Conservation (phyloP, 2,329 filamentous ascomycete genomes). For the Tolypocladium pustulatum region DNA sequence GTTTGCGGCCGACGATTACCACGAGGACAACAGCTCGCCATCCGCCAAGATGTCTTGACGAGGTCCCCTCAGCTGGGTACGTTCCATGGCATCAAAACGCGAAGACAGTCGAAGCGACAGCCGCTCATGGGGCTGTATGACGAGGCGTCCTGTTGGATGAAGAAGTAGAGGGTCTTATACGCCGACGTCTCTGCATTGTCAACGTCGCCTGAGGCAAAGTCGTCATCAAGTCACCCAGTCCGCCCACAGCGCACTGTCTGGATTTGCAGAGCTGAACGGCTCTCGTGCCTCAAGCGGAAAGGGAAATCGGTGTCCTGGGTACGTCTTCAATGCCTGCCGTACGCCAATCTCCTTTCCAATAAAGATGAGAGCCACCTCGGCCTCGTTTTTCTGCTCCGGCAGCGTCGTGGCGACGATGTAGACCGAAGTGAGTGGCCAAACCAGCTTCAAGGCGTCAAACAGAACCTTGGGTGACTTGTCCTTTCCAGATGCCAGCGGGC, state of each 20-base stretch:
- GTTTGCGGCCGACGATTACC: neutral
- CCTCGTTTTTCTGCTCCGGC: constrained; percentile 15
- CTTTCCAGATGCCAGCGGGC: constrained; percentile 10
- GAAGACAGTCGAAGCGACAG: neutral
- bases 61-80: neutral
- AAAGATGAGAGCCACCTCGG: constrained; percentile 15
- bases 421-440: constrained; percentile 26
- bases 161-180: too few species aligned
- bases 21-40: neutral
- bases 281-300: constrained; percentile 16
- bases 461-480: constrained; percentile 20
- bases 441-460: constrained; percentile 25
- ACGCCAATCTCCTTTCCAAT: constrained; percentile 26
- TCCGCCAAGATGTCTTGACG: neutral
- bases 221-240: neutral
- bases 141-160: neutral
- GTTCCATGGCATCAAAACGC: neutral
- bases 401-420: constrained; percentile 17
- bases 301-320: constrained; percentile 5
- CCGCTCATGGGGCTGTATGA: neutral
- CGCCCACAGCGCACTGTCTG: neutral
- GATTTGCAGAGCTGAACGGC: constrained; percentile 6
- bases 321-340: constrained; percentile 21
- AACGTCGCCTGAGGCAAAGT: neutral
- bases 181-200: neutral